Base-by-base conservation (phyloP, 768 basidiomycete species). In the Ramaria sp. region DNA sequence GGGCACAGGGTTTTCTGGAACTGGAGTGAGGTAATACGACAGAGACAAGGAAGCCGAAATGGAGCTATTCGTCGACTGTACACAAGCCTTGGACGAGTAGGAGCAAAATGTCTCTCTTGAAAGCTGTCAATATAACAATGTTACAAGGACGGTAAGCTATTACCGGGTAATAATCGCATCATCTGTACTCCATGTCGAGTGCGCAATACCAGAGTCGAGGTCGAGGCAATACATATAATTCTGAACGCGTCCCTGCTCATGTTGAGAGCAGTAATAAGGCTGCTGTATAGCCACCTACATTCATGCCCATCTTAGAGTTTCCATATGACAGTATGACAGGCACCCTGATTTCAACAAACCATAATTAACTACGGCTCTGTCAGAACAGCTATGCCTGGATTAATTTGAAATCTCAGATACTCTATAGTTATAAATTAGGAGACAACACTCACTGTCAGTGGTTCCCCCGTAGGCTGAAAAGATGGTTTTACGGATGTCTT, bases 161-260 rank as follows among this genome's bases (percentile, higher is more conserved):
- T 61, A 81, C 84, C 85, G 73, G 52, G 69, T 64, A 44, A 78
- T 78, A 13, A 68, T 66, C 6, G 62, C 63, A 24, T 71, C 70
- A 25, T 63, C 69, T 61, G 83, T 79, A 1, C 73, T 73, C 85
- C 85, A 88, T 1, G 69, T 69, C 0, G 83, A 78, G 25, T 73
- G 71, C 6, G 76, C 71, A 30, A 83, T 65, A 1, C 72, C 83
- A 57, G 76, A 66, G 56, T 88, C 83, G 25, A 88, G 67, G 58
- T 88, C 84, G 30, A 88, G 70, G 78, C 81, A 87, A 28, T 85
- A 75, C 18, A 64, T 70, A 61, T 82, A 87, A 57, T 77, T 68
- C 1, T 64, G 60, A 10, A 63, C 59, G 2, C 15, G 22, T 27
- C 12, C 0, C 69, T 74, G 1, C 69, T 71, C 7, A 61, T 58